Conservation (phyloP, 805 yeast species). For the Komagataella phaffii region DNA sequence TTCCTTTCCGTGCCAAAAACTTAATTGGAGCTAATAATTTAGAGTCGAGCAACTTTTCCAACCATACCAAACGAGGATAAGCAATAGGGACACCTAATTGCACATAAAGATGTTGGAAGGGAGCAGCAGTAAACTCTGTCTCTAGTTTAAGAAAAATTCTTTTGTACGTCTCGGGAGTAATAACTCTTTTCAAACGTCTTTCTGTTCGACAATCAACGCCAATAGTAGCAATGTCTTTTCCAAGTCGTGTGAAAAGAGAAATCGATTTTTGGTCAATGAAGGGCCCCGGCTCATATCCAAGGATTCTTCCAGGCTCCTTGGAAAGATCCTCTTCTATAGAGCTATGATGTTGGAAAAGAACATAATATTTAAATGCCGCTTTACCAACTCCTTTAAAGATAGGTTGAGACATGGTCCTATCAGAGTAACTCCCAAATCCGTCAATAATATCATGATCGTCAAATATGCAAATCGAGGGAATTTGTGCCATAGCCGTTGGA, state of each 20-base stretch:
- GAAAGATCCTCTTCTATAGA: constrained; percentile 27
- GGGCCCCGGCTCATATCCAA: constrained; percentile 46
- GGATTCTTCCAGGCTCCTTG: constrained; percentile 46
- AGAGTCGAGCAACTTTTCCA: constrained; percentile 64
- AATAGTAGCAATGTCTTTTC: constrained; percentile 53
- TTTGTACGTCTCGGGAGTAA: constrained; percentile 42
- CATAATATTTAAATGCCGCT: constrained; percentile 72
- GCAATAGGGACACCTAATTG: constrained; percentile 92
- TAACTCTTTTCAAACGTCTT: constrained; percentile 48
- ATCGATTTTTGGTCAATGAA: constrained; percentile 55
- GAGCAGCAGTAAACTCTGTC: constrained; percentile 35
- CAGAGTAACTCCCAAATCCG: constrained; percentile 84
- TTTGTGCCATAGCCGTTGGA: constrained; percentile 67
- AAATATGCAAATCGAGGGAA: constrained; percentile 75
- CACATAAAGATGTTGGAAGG: constrained; percentile 63
- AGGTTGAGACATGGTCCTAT: constrained; percentile 57
- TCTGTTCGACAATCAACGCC: constrained; percentile 95
- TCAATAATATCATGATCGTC: constrained; percentile 97
- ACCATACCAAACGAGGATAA: constrained; percentile 88
- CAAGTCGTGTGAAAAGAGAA: constrained; percentile 62
- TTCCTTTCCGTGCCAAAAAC: constrained; percentile 44
- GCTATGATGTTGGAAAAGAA: constrained; percentile 85
- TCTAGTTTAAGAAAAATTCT: constrained; percentile 45
- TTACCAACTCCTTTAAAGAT: constrained; percentile 64
- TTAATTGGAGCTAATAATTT: constrained; percentile 50